phyloP scores from a whole-genome alignment of 768 basidiomycete genomes.

The Leucocoprinus leucothites region DNA sequence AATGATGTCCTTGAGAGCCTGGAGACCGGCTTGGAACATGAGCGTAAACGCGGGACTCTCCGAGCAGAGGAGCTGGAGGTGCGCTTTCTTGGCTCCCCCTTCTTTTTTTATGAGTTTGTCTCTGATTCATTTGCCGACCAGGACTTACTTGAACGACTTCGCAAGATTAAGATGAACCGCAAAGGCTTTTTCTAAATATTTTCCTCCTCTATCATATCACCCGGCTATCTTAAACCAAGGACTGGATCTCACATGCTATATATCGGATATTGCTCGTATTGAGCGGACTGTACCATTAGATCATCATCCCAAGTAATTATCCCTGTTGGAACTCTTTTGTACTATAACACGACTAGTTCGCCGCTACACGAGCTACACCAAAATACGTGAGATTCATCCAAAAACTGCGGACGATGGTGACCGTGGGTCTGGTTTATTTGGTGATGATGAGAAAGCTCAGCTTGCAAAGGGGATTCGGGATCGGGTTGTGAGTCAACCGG shows the following conservation, averaged over 20 bases:
- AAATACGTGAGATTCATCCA: slow-evolving; percentile 87
- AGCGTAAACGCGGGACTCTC: slow-evolving; percentile 60
- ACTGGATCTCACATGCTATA: slow-evolving; percentile 9
- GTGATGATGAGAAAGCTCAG: slow-evolving; percentile 18
- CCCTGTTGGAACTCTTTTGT: slow-evolving; percentile 7
- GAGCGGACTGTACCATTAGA: slow-evolving; percentile 13
- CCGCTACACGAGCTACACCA: slow-evolving; percentile 85
- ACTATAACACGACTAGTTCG: slow-evolving; percentile 72
- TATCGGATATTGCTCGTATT: slow-evolving; percentile 6
- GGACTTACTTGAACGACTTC: slow-evolving; percentile 55
- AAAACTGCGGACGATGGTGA: slow-evolving; percentile 61
- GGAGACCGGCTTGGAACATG: slow-evolving; percentile 71
- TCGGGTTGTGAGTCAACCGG: slow-evolving; percentile 41
- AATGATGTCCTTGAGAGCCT: slow-evolving; percentile 78
- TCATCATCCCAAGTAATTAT: slow-evolving; percentile 6
- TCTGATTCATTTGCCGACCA: slow-evolving; percentile 20
- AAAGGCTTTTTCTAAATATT: slow-evolving; percentile 18
- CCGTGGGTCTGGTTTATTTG: slow-evolving; percentile 15
- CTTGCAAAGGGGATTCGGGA: slow-evolving; percentile 25
- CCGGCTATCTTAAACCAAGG: slow-evolving; percentile 8
- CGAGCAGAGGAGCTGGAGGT: slow-evolving; percentile 73
- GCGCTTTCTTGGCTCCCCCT: slow-evolving; percentile 22
- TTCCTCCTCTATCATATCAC: slow-evolving; percentile 1
- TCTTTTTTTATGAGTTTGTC: neutral
- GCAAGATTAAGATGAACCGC: slow-evolving; percentile 54